Percentiles rank a stretch among this genome's conserved stretches.
Conservation (phyloP, 1,139 yeast genomes). For the Debaryomyces udenii region DNA sequence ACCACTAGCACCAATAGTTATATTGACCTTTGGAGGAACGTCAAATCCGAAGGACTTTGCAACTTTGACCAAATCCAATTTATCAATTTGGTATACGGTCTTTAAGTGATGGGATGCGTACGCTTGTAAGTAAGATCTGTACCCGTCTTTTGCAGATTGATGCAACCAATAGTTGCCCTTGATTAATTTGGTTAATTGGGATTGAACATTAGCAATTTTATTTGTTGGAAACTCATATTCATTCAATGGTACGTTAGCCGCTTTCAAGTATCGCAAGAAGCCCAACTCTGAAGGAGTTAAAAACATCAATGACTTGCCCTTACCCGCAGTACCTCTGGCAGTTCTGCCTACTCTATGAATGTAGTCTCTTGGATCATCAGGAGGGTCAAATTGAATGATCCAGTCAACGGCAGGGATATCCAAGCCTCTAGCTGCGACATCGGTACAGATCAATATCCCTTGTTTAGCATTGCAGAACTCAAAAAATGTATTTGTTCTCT, state of each 20-base stretch:
- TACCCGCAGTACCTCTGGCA: constrained; percentile 90
- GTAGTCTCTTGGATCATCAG: constrained; percentile 98
- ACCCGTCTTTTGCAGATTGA: constrained; percentile 96
- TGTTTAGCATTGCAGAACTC: constrained; percentile 97
- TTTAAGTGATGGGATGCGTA: constrained; percentile 95
- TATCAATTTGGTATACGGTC: constrained; percentile 94
- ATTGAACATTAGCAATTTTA: constrained; percentile 94
- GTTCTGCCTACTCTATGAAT: constrained; percentile 98
- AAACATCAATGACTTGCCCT: constrained; percentile 94
- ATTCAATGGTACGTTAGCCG: constrained; percentile 95
- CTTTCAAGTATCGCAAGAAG: constrained; percentile 88
- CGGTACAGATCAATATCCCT: constrained; percentile 92
- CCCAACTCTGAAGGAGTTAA: constrained; percentile 93
- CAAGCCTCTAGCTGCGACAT: constrained; percentile 97
- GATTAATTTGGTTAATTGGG: constrained; percentile 87
- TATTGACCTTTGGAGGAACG: constrained; percentile 95
- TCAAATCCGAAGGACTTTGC: constrained; percentile 95
- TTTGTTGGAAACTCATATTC: constrained; percentile 94
- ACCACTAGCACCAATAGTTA: constrained; percentile 92
- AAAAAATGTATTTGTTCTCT: constrained; percentile 95
- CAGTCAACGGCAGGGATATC: constrained; percentile 98
- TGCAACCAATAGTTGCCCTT: constrained; percentile 92
- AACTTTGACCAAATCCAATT: constrained; percentile 89
- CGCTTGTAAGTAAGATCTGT: constrained; percentile 93
- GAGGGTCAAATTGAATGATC: constrained; percentile 97